Evolutionary conservation across 306 rosid species (phyloP).

Genomic region (Vachellia collinsii): DNA sequence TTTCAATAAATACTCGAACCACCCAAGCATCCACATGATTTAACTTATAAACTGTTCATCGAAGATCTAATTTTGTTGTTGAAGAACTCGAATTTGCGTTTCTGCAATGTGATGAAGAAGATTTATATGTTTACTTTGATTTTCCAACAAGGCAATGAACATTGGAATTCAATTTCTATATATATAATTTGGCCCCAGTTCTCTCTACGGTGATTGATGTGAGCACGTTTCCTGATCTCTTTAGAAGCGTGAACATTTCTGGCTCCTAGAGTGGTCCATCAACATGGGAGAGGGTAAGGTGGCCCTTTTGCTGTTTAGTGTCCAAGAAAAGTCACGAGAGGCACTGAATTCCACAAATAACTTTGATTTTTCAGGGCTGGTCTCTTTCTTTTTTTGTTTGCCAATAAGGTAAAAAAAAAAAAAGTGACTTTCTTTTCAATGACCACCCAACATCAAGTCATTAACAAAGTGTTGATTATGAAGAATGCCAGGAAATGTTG

Average conservation of each 20-base stretch:
- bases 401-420: neutral
- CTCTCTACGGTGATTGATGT: neutral
- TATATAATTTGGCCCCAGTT: neutral
- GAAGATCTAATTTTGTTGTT: neutral
- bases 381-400: neutral
- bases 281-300: neutral
- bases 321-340: constrained; percentile 17
- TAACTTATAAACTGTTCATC: neutral
- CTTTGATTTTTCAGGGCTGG: neutral
- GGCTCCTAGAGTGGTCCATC: constrained; percentile 12
- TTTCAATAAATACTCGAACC: constrained; percentile 4
- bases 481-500: neutral
- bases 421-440: neutral
- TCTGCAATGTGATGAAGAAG: neutral
- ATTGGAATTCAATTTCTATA: neutral
- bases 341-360: neutral
- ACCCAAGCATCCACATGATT: neutral
- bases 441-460: constrained; percentile 5
- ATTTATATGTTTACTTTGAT: neutral
- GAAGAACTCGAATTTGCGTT: neutral
- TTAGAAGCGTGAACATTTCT: neutral
- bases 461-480: neutral
- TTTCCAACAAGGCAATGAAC: neutral
- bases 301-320: constrained; percentile 4
- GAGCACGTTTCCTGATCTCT: constrained; percentile 12